phyloP scores from a whole-genome alignment of 2,329 filamentous ascomycete species.

The Alternaria sp. region DNA sequence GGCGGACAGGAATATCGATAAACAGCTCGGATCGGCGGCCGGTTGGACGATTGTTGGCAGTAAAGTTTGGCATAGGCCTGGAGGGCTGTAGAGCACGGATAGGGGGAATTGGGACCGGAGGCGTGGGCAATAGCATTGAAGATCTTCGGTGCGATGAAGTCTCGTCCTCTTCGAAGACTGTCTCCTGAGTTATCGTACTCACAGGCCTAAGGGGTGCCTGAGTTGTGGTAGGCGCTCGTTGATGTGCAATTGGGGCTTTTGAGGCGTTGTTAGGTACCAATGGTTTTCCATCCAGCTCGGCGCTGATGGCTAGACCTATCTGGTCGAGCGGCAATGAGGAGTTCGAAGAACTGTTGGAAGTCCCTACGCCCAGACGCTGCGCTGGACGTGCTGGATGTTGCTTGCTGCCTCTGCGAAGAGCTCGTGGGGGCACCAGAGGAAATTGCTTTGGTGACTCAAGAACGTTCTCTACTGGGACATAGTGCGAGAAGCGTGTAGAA shows the following conservation, averaged over 20 bases:
- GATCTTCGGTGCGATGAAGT: slow-evolving; percentile 31
- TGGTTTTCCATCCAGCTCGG: slow-evolving; percentile 42
- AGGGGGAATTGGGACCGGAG: slow-evolving; percentile 44
- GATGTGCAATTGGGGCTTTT: slow-evolving; percentile 12
- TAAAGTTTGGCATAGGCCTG: slow-evolving; percentile 25
- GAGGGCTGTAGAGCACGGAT: slow-evolving; percentile 45
- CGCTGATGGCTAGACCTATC: slow-evolving; percentile 51
- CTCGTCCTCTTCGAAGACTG: slow-evolving; percentile 52
- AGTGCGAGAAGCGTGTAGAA: slow-evolving; percentile 35
- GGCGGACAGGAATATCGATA: slow-evolving; percentile 43
- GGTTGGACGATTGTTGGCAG: slow-evolving; percentile 14
- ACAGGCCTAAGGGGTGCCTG: slow-evolving; percentile 32
- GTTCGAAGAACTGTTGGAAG: slow-evolving; percentile 29
- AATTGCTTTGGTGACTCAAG: slow-evolving; percentile 23
- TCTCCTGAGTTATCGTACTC: slow-evolving; percentile 45
- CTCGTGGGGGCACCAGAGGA: slow-evolving; percentile 26
- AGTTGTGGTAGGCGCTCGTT: slow-evolving; percentile 10
- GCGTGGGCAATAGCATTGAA: slow-evolving; percentile 41
- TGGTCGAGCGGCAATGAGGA: slow-evolving; percentile 40
- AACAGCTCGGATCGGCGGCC: slow-evolving; percentile 38
- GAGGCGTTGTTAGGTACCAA: slow-evolving; percentile 13
- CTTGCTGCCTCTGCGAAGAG: slow-evolving; percentile 14
- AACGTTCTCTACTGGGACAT: slow-evolving; percentile 19
- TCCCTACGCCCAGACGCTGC: slow-evolving; percentile 33
- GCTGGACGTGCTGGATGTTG: slow-evolving; percentile 12